Conservation (phyloP, 177 flowering plant genomes). For the Vitis hybrid region DNA sequence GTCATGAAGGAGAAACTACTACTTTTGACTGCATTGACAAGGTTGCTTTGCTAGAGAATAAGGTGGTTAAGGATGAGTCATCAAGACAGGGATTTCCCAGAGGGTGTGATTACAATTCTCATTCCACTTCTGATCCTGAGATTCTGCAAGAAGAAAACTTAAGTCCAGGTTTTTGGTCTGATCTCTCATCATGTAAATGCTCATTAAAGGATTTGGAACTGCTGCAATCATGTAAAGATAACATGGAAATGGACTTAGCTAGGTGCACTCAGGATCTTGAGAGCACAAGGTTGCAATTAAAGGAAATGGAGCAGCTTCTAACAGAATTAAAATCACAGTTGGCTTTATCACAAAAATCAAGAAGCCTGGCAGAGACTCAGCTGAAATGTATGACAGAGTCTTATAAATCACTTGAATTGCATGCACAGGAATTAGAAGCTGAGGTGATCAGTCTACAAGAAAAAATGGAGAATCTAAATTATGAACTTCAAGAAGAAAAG, state of each 20-base stretch:
- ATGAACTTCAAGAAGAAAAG: constrained; percentile 78
- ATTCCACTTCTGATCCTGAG: constrained; percentile 57
- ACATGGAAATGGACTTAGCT: constrained; percentile 43
- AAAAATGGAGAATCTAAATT: constrained; percentile 52
- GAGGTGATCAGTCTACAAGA: constrained; percentile 57
- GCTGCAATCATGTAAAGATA: constrained; percentile 68
- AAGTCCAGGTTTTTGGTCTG: constrained; percentile 42
- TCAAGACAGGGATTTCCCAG: constrained; percentile 44
- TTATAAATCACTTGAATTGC: constrained; percentile 78
- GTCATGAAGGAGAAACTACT: constrained; percentile 48
- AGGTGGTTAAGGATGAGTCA: constrained; percentile 38
- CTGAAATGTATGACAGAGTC: constrained; percentile 99
- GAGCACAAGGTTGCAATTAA: constrained; percentile 55
- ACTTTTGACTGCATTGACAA: constrained; percentile 83
- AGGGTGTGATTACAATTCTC: constrained; percentile 51
- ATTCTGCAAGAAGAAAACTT: constrained; percentile 57
- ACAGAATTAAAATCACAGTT: constrained; percentile 70
- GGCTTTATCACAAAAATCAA: constrained; percentile 63
- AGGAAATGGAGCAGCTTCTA: constrained; percentile 66
- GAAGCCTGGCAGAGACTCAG: constrained; percentile 92
- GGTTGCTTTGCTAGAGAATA: constrained; percentile 77
- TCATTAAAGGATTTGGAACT: constrained; percentile 66
- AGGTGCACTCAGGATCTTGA: constrained; percentile 61
- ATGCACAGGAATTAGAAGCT: constrained; percentile 59
- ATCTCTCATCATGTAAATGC: constrained; percentile 34